Evolutionary conservation across 2,329 filamentous ascomycete genomes (phyloP), one percentile per base, ranked within the genome.

Genomic region (Fusarium nanum): DNA sequence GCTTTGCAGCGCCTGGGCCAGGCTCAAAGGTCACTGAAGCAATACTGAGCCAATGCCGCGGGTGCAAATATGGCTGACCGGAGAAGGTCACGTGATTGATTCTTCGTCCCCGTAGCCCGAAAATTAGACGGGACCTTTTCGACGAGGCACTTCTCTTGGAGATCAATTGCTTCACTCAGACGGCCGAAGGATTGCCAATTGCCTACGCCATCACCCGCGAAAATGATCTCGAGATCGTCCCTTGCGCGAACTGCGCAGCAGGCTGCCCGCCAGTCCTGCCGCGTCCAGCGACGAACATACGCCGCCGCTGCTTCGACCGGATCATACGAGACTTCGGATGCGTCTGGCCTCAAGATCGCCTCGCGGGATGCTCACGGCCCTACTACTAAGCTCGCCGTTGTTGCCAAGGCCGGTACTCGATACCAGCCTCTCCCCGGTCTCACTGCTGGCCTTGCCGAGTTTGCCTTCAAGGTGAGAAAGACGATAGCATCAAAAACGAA

Each of bases 381-480:
- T 73, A 97, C 95, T 68, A 94, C 94, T 68, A 97, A 93, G 78
- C 88, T 99, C 73, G 94, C 94, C 60, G 83, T 99, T 72, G 93
- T 99, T 80, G 90, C 94, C 75, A 97, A 97, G 87, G 96, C 94
- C 70, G 96, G 96, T 78, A 97, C 95, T 71, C 88, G 96, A 82
- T 98, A 95, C 83, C 91, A 99, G 86, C 89, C 93, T 71, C 87
- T 92, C 74, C 96, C 96, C 70, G 96, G 96, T 73, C 88, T 98
- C 81, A 92, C 95, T 71, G 92, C 94, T 79, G 95, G 92, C 63
- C 88, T 99, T 73, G 92, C 96, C 85, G 92, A 93, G 81, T 99
- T 97, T 85, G 95, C 97, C 73, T 99, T 98, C 90, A 97, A 97
- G 93, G 96, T 94, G 57, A 73, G 67, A 54, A 40, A 50, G 50